Conservation (phyloP, 345 rosid genomes). For the Ceriops zippeliana region DNA sequence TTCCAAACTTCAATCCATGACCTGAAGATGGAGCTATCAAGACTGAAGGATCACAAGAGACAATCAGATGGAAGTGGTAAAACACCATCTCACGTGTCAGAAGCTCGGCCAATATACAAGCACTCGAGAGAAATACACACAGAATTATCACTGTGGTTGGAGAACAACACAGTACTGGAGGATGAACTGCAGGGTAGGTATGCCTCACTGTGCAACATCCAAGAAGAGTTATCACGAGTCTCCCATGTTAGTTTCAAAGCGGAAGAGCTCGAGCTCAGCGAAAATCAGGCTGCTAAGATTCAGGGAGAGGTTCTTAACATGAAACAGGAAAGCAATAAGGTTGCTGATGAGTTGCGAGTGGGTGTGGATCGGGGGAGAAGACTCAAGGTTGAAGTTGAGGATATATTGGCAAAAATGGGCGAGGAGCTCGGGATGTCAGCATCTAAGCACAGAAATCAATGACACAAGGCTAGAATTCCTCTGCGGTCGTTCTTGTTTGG, state of each 20-base stretch:
- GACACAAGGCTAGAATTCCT: conserved; percentile 50
- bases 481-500: conserved; percentile 89
- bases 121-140: conserved; percentile 73
- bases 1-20: conserved; percentile 62
- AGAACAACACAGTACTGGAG: conserved; percentile 58
- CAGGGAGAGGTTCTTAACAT: conserved; percentile 85
- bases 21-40: conserved; percentile 51
- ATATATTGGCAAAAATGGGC: conserved; percentile 42
- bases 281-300: conserved; percentile 70
- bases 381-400: conserved; percentile 51
- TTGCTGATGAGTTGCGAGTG: conserved; percentile 49
- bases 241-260: conserved; percentile 22
- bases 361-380: conserved; percentile 51
- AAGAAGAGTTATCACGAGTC: conserved; percentile 32
- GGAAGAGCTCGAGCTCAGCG: conserved; percentile 41
- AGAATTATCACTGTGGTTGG: conserved; percentile 72
- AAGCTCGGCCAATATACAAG: conserved; percentile 59
- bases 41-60: conserved; percentile 28
- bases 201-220: conserved; percentile 54
- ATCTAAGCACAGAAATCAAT: conserved; percentile 25
- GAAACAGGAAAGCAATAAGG: conserved; percentile 81
- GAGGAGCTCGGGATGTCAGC: conserved; percentile 46
- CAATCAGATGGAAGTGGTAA: conserved; percentile 35
- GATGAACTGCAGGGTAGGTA: conserved; percentile 65
- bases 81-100: conserved; percentile 32